Percentiles rank a stretch among this genome's conserved stretches.
Evolutionary conservation across 352 stramenopile genomes (phyloP).

Genomic region (Pythium diclinum): DNA sequence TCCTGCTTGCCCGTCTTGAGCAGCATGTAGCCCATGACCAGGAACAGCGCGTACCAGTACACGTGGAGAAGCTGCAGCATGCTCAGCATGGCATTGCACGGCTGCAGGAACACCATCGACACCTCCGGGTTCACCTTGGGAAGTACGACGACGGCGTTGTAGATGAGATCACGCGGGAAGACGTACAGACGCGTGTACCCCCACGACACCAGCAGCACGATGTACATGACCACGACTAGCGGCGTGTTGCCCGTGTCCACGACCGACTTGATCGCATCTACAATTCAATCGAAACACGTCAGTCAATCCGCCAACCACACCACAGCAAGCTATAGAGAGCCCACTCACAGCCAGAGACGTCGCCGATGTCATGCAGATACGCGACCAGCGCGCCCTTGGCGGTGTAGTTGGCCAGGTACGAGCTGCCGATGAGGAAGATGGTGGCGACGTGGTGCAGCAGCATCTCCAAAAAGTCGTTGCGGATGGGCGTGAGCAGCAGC

Average conservation of each 20-base stretch:
- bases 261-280: slow-evolving; percentile 67
- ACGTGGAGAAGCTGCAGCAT: slow-evolving; percentile 41
- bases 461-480: slow-evolving; percentile 65
- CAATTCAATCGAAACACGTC: background rate
- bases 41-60: slow-evolving; percentile 45
- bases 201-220: slow-evolving; percentile 36
- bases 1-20: slow-evolving; percentile 38
- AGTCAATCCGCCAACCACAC: background rate
- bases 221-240: slow-evolving; percentile 36
- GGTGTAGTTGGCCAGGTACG: slow-evolving; percentile 53
- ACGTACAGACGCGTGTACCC: slow-evolving; percentile 39
- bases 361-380: slow-evolving; percentile 55
- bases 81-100: slow-evolving; percentile 36
- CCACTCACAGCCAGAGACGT: slow-evolving; percentile 49
- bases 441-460: slow-evolving; percentile 54
- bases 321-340: background rate
- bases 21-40: slow-evolving; percentile 47
- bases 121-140: slow-evolving; percentile 30
- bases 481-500: slow-evolving; percentile 51
- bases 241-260: slow-evolving; percentile 49
- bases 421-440: slow-evolving; percentile 55
- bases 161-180: slow-evolving; percentile 38
- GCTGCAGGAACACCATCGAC: slow-evolving; percentile 32
- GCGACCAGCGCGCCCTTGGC: slow-evolving; percentile 43
- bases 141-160: slow-evolving; percentile 29